These are phyloP conservation scores for Adansonia grandidieri DNA, from an alignment of 441 rosid genomes.

Conservation along the genomic window DNA sequence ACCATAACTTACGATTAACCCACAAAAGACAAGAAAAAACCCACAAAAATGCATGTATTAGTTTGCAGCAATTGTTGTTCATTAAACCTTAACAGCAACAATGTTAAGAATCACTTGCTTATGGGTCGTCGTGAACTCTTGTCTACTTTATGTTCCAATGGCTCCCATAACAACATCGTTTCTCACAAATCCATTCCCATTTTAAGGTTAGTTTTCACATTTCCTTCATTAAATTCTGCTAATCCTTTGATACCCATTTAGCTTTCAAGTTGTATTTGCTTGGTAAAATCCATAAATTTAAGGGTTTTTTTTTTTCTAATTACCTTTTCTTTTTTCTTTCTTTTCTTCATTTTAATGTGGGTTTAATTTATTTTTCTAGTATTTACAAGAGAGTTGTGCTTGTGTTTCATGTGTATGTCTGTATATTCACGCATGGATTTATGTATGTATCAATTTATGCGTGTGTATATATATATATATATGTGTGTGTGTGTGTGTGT, in stretches of 20 bases:
- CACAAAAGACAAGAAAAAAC: background rate
- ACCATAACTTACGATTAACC: background rate
- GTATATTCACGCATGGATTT: background rate
- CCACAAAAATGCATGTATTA: conserved; percentile 51
- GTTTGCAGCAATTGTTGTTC: conserved; percentile 52
- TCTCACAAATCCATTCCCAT: conserved; percentile 43
- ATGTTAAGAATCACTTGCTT: conserved; percentile 38
- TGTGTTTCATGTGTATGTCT: background rate
- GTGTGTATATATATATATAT: background rate
- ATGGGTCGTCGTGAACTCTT: conserved; percentile 65
- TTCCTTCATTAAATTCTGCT: conserved; percentile 12
- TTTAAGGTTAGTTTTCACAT: conserved; percentile 39
- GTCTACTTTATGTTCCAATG: conserved; percentile 45
- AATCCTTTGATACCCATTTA: conserved; percentile 8
- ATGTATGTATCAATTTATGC: background rate
- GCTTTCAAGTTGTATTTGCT: background rate
- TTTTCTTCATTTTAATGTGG: background rate
- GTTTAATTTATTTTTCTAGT: background rate
- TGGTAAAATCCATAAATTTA: conserved; percentile 7
- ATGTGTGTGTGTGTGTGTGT: background rate
- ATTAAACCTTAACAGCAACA: conserved; percentile 41
- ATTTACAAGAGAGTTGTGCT: background rate
- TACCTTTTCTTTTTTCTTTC: background rate
- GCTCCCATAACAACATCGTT: conserved; percentile 31
- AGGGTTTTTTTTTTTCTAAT: background rate